Base-by-base conservation (phyloP, 2,329 filamentous ascomycete genomes). In the Fusarium udum region DNA sequence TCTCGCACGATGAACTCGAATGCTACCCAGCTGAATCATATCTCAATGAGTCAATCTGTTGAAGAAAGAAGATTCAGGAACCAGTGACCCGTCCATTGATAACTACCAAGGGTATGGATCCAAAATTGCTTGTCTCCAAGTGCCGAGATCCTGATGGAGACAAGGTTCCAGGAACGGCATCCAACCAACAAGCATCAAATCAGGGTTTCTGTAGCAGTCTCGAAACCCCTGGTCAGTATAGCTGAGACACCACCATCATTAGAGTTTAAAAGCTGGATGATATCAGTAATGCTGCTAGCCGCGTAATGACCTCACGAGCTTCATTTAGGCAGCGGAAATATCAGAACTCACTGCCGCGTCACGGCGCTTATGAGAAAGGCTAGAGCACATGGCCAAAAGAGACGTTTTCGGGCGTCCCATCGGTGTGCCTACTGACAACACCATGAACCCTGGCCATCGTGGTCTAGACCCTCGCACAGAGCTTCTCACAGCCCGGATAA, bases 391-490 rank as follows among this genome's bases (percentile, higher is more conserved):
- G 22, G 32, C 26, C 51, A 18, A 32, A 32, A 36, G 31, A 51
- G 53, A 51, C 32, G 36, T 57, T 71, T 71, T 52, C 51, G 37
- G 43, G 28, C 26, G 22, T 62, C 37, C 37, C 53, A 70, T 69
- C 36, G 39, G 65, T 57, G 57, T 49, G 43, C 34, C 43, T 26
- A 49, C 39, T 64, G 48, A 31, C 40, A 61, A 70, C 51, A 66
- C 57, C 32, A 56, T 34, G 51, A 32, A 61, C 26, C 65, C 24
- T 49, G 64, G 46, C 45, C 4, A 58, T 53, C 7, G 34, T 60
- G 67, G 67, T 74, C 71, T 68, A 74, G 71, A 68, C 67, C 45
- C 57, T 69, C 22, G 42, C 46, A 62, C 46, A 55, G 55, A 43
- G 69, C 51, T 61, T 28, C 40, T 61, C 37, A 49, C 7, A 48